A percentile compares a stretch with the other conserved stretches of the same genome.
Evolutionary conservation across 2,329 filamentous ascomycete species (phyloP).

Genomic region (Alternaria brassicicola): DNA sequence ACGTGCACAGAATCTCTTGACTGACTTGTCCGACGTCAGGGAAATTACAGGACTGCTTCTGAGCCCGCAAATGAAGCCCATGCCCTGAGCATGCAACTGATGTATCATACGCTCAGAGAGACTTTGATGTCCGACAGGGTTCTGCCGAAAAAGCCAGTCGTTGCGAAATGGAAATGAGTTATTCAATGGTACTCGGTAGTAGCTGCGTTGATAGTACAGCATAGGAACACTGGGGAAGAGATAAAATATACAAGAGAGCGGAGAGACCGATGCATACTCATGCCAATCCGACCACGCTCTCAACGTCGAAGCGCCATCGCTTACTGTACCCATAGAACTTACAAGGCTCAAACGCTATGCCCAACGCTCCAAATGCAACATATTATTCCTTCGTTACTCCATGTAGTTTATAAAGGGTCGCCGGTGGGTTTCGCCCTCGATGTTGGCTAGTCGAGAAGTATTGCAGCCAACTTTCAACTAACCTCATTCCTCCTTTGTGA

Average conservation of each 20-base stretch:
- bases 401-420: neutral
- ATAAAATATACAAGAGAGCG: slow-evolving; percentile 20
- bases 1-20: neutral
- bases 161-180: neutral
- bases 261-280: slow-evolving; percentile 16
- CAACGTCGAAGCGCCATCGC: slow-evolving; percentile 12
- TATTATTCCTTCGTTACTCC: neutral
- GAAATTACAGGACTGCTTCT: neutral
- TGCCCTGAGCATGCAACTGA: neutral
- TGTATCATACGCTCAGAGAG: neutral
- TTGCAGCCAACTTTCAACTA: neutral
- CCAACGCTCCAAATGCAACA: slow-evolving; percentile 33
- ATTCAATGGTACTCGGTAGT: neutral
- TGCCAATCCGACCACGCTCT: slow-evolving; percentile 4
- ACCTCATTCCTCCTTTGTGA: slow-evolving; percentile 74
- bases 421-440: neutral
- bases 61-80: neutral
- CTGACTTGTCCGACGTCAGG: neutral
- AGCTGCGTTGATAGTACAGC: slow-evolving; percentile 24
- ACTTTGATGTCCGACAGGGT: neutral
- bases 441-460: neutral
- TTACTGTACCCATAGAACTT: slow-evolving; percentile 9
- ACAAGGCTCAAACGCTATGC: slow-evolving; percentile 29
- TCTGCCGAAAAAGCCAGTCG: neutral
- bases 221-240: slow-evolving; percentile 11